A percentile compares a stretch with the other conserved stretches of the same genome.
Evolutionary conservation across 164 flowering plant genomes (phyloP).

Genomic region (Stephania japonica): DNA sequence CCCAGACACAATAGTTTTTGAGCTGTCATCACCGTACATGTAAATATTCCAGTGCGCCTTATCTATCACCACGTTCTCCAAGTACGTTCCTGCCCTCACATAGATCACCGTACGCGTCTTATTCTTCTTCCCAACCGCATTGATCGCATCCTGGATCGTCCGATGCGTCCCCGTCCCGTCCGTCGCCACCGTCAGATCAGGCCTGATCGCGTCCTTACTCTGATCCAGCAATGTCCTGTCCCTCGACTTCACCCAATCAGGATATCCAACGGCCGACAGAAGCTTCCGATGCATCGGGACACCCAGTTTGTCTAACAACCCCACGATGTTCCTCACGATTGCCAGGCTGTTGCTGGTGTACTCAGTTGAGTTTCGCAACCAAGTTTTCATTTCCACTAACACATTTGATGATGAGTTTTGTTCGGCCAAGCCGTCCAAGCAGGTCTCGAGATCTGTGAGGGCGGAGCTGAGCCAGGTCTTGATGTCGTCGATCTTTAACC

Average conservation of each 20-base stretch:
- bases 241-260: conserved; percentile 11
- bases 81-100: conserved; percentile 53
- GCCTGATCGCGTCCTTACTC: conserved; percentile 7
- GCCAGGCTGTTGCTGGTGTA: conserved; percentile 69
- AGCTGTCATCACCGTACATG: conserved; percentile 65
- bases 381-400: conserved; percentile 11
- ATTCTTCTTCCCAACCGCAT: conserved; percentile 39
- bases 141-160: conserved; percentile 47
- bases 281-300: conserved; percentile 46
- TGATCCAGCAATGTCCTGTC: conserved; percentile 45
- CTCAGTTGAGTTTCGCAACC: conserved; percentile 48
- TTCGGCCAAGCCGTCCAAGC: conserved; percentile 59
- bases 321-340: conserved; percentile 41
- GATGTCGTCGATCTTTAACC: conserved; percentile 33
- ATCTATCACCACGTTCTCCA: conserved; percentile 46
- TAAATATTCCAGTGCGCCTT: conserved; percentile 55
- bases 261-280: conserved; percentile 10
- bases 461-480: conserved; percentile 71
- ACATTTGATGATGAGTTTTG: conserved; percentile 19
- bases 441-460: conserved; percentile 54
- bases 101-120: conserved; percentile 39
- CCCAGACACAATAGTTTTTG: conserved; percentile 49
- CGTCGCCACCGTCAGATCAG: conserved; percentile 43
- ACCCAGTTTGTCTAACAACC: conserved; percentile 27
- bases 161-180: conserved; percentile 40